Conservation (phyloP, 768 basidiomycete genomes). For the Flagelloscypha sp. region DNA sequence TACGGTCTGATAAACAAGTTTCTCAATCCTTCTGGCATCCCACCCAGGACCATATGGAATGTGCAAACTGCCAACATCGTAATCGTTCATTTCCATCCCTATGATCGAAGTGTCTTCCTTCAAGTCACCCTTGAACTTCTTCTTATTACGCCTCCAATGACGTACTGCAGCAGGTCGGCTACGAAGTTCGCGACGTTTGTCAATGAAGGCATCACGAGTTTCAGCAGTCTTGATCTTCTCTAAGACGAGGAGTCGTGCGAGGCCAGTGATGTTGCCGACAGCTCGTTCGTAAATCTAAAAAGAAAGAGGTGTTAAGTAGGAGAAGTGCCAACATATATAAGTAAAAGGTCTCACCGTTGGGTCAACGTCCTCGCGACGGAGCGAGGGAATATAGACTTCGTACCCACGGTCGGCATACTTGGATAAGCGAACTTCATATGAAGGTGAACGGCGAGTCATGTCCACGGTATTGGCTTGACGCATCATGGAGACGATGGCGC, state of each 20-base stretch:
- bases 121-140: conserved; percentile 46
- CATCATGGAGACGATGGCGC: conserved; percentile 29
- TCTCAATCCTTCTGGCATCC: conserved; percentile 48
- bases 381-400: conserved; percentile 25
- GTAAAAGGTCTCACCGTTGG: conserved; percentile 40
- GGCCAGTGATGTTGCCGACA: conserved; percentile 46
- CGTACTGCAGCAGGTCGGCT: conserved; percentile 33
- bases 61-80: conserved; percentile 46
- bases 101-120: conserved; percentile 34
- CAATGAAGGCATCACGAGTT: conserved; percentile 37
- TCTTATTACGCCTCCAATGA: conserved; percentile 24
- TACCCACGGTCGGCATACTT: conserved; percentile 27
- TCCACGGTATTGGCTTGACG: conserved; percentile 29
- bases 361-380: conserved; percentile 33
- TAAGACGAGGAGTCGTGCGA: conserved; percentile 53
- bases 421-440: conserved; percentile 28
- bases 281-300: conserved; percentile 62
- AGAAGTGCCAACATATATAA: not conserved
- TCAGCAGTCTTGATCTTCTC: conserved; percentile 44
- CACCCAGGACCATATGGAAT: conserved; percentile 57
- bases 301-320: not conserved
- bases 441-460: conserved; percentile 29
- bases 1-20: conserved; percentile 49
- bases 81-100: conserved; percentile 48
- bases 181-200: conserved; percentile 40